Base-by-base conservation (phyloP, 768 basidiomycete species). In the Suillus subaureus region DNA sequence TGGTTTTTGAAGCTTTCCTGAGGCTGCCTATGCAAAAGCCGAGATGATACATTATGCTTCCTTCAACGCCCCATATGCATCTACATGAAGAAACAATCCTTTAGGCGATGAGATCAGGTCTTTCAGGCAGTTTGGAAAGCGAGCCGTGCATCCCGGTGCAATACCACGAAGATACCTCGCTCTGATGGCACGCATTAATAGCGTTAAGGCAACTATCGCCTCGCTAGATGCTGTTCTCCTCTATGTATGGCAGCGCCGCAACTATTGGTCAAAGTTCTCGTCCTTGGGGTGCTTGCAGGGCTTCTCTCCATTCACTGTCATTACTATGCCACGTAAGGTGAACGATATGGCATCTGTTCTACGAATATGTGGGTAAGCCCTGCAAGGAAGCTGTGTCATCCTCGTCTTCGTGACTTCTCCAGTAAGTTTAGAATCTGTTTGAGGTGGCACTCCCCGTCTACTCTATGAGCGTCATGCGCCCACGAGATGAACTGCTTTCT, bases 391-490 rank as follows among this genome's bases (percentile, higher is more conserved):
- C 58, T 55, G 21, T 55, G 21, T 33, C 2, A 7, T 37, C 33
- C 18, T 28, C 37, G 13, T 60, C 40, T 26, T 26, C 26, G 37
- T 26, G 5, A 26, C 56, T 58, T 40, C n/a, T 40, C 23, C 18
- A 42, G 18, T 28, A 40, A 58, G 18, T 40, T 26, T 12, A 21
- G 37, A 40, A 26, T 9, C 26, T 1, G 18, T n/a, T n/a, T 13
- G 33, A 55, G 35, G 54, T 33, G 31, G 11, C 21, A 12, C 12
- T 13, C 54, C 13, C 21, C 33, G 4, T 33, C 21, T 55, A 21
- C 54, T 55, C 31, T 55, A 55, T 55, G 57, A 40, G 39, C 9
- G 23, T 42, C 12, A 21, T 60, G 26, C 58, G 26, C 58, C 57
- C 58, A 28, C 58, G 18, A 28, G 9, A 60, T 42, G 52, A 21